Percentiles rank a stretch among this genome's conserved stretches.
These are phyloP conservation scores for Phytophthora aleatoria DNA, from an alignment of 352 stramenopile genomes.

Conservation along the genomic window DNA sequence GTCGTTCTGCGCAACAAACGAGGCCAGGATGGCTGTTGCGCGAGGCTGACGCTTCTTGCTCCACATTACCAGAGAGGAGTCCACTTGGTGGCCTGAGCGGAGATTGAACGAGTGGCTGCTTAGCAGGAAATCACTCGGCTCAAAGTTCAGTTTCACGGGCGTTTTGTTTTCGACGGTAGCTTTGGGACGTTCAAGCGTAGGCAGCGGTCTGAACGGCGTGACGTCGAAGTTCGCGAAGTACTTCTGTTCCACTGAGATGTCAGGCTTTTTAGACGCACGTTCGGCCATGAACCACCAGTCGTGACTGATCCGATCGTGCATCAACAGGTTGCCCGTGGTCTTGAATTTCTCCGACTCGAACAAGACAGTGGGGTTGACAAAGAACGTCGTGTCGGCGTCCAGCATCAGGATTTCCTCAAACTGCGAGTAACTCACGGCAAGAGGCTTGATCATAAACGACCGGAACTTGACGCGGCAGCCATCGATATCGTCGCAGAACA, in stretches of 20 bases:
- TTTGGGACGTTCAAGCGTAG: slow-evolving; percentile 26
- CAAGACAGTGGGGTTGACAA: slow-evolving; percentile 53
- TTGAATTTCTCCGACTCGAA: slow-evolving; percentile 54
- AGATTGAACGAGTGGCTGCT: slow-evolving; percentile 43
- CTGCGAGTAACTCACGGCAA: slow-evolving; percentile 54
- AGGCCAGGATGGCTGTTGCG: slow-evolving; percentile 46
- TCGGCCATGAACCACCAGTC: slow-evolving; percentile 39
- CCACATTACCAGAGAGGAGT: slow-evolving; percentile 58
- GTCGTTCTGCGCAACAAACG: slow-evolving; percentile 39
- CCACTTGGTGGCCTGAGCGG: slow-evolving; percentile 46
- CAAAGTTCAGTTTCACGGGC: slow-evolving; percentile 29
- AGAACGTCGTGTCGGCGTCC: slow-evolving; percentile 65
- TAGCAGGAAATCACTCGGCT: slow-evolving; percentile 36
- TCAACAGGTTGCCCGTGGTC: slow-evolving; percentile 57
- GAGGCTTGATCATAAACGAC: slow-evolving; percentile 60
- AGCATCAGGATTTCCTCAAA: slow-evolving; percentile 70
- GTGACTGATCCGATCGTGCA: slow-evolving; percentile 58
- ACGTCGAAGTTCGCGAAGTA: slow-evolving; percentile 41
- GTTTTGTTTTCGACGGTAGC: slow-evolving; percentile 27
- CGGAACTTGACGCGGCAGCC: slow-evolving; percentile 49
- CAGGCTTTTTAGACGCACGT: slow-evolving; percentile 9
- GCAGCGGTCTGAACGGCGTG: slow-evolving; percentile 25
- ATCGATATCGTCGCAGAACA: slow-evolving; percentile 51
- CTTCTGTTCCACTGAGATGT: slow-evolving; percentile 29
- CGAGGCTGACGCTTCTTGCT: slow-evolving; percentile 46